These are phyloP conservation scores for Ceratobasidium papillatum DNA, from an alignment of 1,284 basidiomycete species.

Conservation along the genomic window DNA sequence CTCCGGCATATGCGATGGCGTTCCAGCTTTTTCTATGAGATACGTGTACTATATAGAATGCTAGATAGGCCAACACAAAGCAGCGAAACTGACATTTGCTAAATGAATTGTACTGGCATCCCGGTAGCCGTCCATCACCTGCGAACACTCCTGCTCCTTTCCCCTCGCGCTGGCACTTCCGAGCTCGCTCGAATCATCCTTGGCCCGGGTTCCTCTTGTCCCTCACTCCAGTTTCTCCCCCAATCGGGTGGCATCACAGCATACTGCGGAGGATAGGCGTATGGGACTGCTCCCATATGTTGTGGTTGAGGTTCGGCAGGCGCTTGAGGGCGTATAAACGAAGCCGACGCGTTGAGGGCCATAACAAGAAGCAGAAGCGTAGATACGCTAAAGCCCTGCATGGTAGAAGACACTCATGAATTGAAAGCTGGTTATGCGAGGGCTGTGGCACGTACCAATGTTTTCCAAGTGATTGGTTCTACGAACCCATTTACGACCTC, in stretches of 20 bases:
- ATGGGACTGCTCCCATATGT: neutral
- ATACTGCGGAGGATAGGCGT: slow-evolving; percentile 13
- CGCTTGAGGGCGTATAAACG: slow-evolving; percentile 70
- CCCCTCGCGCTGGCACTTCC: slow-evolving; percentile 10
- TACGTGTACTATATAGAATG: neutral
- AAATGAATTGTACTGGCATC: neutral
- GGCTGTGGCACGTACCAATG: slow-evolving; percentile 67
- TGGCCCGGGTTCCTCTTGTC: slow-evolving; percentile 9
- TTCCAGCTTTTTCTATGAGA: slow-evolving; percentile 30
- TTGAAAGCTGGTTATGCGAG: neutral
- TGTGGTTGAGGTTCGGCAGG: neutral
- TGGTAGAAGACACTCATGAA: slow-evolving; percentile 18
- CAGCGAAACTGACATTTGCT: neutral
- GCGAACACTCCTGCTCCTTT: slow-evolving; percentile 20
- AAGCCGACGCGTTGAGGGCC: slow-evolving; percentile 84
- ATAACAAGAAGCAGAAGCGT: slow-evolving; percentile 82
- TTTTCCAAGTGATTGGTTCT: slow-evolving; percentile 97
- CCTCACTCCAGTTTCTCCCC: slow-evolving; percentile 19
- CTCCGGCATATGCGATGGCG: neutral
- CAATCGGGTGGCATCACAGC: slow-evolving; percentile 32
- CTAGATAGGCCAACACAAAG: slow-evolving; percentile 1
- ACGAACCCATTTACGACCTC: slow-evolving; percentile 97
- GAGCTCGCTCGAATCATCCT: slow-evolving; percentile 24
- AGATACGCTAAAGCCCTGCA: slow-evolving; percentile 77
- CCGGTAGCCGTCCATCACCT: neutral